phyloP scores from a whole-genome alignment of 257 asterid genomes.

The Galeopsis tetrahit region DNA sequence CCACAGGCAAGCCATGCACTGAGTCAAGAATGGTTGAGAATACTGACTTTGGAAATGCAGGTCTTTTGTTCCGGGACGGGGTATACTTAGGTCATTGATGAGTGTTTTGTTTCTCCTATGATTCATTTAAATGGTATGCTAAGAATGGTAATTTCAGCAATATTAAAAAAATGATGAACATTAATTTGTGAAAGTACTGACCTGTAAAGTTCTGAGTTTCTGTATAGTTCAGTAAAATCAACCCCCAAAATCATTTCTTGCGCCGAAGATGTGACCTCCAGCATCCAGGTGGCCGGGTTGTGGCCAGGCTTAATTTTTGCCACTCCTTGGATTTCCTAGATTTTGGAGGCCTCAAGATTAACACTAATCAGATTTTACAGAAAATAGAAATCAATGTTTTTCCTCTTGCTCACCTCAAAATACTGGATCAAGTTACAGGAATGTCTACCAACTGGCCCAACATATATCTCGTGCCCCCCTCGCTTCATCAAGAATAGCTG shows the following conservation, averaged over 20 bases:
- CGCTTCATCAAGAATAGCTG: constrained; percentile 66
- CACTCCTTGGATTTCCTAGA: constrained; percentile 57
- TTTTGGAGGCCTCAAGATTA: neutral
- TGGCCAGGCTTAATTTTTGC: constrained; percentile 48
- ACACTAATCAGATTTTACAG: neutral
- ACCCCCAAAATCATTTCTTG: constrained; percentile 53
- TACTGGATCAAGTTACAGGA: constrained; percentile 56
- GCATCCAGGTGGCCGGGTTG: constrained; percentile 77
- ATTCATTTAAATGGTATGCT: neutral
- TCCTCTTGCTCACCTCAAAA: constrained; percentile 49
- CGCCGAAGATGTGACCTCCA: constrained; percentile 60
- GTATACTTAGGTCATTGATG: constrained; percentile 55
- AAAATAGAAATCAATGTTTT: neutral
- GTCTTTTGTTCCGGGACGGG: constrained; percentile 52
- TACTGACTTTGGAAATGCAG: constrained; percentile 47
- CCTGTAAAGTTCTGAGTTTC: constrained; percentile 57
- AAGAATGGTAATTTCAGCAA: neutral
- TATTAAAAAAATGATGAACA: neutral
- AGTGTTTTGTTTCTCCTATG: constrained; percentile 55
- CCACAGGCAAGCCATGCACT: constrained; percentile 47
- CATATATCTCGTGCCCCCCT: constrained; percentile 75
- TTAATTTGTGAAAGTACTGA: constrained; percentile 15
- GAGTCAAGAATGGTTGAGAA: constrained; percentile 53
- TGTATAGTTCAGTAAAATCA: constrained; percentile 53
- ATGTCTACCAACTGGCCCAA: constrained; percentile 69